These are phyloP conservation scores for Coemansia reversa DNA, from an alignment of 192 early-diverging fungal species.

Conservation along the genomic window DNA sequence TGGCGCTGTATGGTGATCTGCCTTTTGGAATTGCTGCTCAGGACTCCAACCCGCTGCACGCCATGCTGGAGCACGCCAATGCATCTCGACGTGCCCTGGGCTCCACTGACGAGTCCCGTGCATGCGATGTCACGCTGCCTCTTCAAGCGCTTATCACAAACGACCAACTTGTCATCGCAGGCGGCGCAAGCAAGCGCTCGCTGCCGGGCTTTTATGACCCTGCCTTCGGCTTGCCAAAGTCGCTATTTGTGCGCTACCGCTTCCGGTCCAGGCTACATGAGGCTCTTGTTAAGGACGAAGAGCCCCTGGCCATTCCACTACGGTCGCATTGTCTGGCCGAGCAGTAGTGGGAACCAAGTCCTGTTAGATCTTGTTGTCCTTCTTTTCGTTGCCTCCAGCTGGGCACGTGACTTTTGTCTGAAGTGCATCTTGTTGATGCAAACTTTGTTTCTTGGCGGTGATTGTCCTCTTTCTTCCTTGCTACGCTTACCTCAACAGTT, in stretches of 20 bases:
- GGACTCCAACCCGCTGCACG: conserved; percentile 31
- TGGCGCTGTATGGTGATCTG: conserved; percentile 87
- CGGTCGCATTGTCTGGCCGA: conserved; percentile 38
- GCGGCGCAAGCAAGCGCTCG: conserved; percentile 83
- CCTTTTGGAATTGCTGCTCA: conserved; percentile 41
- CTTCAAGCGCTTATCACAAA: conserved; percentile 82
- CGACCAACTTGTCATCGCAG: conserved; percentile 85
- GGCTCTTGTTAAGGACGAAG: conserved; percentile 74
- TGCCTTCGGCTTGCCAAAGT: conserved; percentile 83
- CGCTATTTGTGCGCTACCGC: conserved; percentile 78
- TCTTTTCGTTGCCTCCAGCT: no score
- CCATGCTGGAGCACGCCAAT: conserved; percentile 14
- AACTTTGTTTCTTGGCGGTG: neutral
- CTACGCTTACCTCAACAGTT: neutral
- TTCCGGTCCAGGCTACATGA: conserved; percentile 81
- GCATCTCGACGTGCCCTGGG: conserved; percentile 22
- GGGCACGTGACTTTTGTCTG: neutral
- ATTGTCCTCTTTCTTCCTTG: neutral
- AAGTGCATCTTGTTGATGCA: neutral
- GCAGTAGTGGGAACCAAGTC: neutral
- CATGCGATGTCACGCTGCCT: conserved; percentile 80
- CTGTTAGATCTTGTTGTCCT: no score
- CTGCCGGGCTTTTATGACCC: conserved; percentile 96
- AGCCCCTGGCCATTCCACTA: conserved; percentile 81
- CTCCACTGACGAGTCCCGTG: conserved; percentile 32